phyloP scores from a whole-genome alignment of 176 grass and related monocot species.

The Triticum urartu region DNA sequence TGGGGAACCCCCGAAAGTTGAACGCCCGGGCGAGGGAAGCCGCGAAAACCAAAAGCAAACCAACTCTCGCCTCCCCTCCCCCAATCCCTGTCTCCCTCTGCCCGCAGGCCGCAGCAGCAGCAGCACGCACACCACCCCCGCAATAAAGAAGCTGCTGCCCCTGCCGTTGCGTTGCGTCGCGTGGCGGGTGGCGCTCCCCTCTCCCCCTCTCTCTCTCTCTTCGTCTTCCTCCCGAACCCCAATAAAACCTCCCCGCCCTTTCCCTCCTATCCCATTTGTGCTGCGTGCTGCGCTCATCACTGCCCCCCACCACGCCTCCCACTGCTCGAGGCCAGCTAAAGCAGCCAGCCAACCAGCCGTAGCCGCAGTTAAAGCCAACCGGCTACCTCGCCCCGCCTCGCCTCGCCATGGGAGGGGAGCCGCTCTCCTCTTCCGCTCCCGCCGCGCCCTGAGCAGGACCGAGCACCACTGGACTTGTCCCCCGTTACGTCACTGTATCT shows the following conservation, averaged over 20 bases:
- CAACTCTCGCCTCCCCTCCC: not conserved
- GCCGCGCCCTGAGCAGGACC: not conserved
- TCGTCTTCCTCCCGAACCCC: constrained; percentile 34
- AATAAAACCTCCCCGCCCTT: constrained; percentile 35
- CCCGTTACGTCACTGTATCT: not conserved
- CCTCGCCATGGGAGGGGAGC: constrained; percentile 41
- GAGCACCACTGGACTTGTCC: not conserved
- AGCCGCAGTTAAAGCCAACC: not conserved
- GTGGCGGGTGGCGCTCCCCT: not conserved
- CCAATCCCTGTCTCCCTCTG: not conserved
- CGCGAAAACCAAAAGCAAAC: not conserved
- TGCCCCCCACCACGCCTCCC: constrained; percentile 9
- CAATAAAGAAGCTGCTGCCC: constrained; percentile 30
- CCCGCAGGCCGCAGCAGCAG: not conserved
- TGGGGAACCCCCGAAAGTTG: constrained; percentile 5
- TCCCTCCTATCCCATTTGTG: not conserved
- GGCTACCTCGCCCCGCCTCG: not conserved
- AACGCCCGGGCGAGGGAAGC: constrained; percentile 5
- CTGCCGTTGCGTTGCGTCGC: no score
- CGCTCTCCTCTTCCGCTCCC: constrained; percentile 38
- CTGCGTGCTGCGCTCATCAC: constrained; percentile 7
- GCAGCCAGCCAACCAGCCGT: not conserved
- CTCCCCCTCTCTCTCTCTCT: not conserved
- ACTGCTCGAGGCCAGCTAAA: constrained; percentile 24
- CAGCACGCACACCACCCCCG: not conserved